phyloP scores from a whole-genome alignment of 1,284 basidiomycete species.

The Irpex sp. region DNA sequence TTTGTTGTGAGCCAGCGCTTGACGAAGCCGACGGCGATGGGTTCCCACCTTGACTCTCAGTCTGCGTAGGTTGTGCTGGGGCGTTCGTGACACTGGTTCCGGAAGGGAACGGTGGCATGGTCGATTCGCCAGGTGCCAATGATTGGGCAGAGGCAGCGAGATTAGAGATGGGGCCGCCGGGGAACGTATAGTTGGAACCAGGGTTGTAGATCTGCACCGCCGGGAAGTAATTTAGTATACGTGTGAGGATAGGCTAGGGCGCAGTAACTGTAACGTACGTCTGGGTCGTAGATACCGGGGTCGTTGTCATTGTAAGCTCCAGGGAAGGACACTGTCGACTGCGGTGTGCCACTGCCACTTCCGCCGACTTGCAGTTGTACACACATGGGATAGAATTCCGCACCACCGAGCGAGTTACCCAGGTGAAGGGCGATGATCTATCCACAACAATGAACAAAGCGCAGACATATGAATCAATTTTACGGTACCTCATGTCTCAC shows the following conservation, averaged over 20 bases:
- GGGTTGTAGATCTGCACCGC: slow-evolving; percentile 32
- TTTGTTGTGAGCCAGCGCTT: slow-evolving; percentile 5
- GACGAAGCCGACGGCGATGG: slow-evolving; percentile 2
- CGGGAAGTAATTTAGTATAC: not conserved
- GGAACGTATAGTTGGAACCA: slow-evolving; percentile 31
- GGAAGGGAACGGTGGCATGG: slow-evolving; percentile 12
- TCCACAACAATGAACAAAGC: not conserved
- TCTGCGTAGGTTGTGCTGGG: not conserved
- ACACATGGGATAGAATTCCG: slow-evolving; percentile 71
- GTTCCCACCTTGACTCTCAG: not conserved
- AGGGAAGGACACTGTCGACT: slow-evolving; percentile 55
- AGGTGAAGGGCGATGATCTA: slow-evolving; percentile 63
- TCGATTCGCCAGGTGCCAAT: slow-evolving; percentile 5
- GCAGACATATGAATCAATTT: not conserved
- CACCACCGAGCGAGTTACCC: slow-evolving; percentile 44
- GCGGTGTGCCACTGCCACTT: slow-evolving; percentile 41
- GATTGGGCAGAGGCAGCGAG: slow-evolving; percentile 17
- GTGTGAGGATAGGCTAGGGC: not conserved
- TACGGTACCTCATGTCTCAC: slow-evolving; percentile 47
- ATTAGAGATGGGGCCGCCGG: slow-evolving; percentile 32
- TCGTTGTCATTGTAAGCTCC: slow-evolving; percentile 64
- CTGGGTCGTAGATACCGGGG: slow-evolving; percentile 52
- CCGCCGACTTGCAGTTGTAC: slow-evolving; percentile 56
- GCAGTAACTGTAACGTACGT: slow-evolving; percentile 28
- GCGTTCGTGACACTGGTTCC: slow-evolving; percentile 6